These are phyloP conservation scores for Aspergillus sp. DNA, from an alignment of 2,329 filamentous ascomycete genomes.

Conservation along the genomic window DNA sequence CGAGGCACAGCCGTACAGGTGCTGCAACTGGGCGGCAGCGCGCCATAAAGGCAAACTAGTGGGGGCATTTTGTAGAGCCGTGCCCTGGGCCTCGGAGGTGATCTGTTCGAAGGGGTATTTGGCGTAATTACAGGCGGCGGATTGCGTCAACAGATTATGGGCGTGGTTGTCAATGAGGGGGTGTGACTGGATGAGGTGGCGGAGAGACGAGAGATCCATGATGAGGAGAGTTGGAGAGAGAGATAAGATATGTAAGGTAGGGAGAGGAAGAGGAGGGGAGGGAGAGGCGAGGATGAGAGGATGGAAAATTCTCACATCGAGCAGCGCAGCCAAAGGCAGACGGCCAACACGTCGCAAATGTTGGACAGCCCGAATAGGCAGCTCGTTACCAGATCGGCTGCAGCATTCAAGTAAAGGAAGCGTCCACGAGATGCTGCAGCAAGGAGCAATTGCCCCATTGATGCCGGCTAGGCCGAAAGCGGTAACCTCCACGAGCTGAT, in stretches of 20 bases:
- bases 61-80: slow-evolving; percentile 62
- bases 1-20: slow-evolving; percentile 61
- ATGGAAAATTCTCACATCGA: neutral
- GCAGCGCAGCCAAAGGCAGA: neutral
- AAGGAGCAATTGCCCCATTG: neutral
- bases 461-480: slow-evolving; percentile 1
- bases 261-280: neutral
- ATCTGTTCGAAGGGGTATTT: slow-evolving; percentile 59
- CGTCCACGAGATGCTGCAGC: neutral
- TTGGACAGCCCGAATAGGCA: slow-evolving; percentile 4
- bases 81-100: slow-evolving; percentile 69
- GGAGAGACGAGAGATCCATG: slow-evolving; percentile 34
- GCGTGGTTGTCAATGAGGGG: slow-evolving; percentile 51
- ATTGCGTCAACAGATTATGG: slow-evolving; percentile 42
- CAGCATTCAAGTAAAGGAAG: neutral
- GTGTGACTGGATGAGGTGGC: slow-evolving; percentile 37
- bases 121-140: slow-evolving; percentile 32
- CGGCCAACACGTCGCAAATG: neutral
- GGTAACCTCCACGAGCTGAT: slow-evolving; percentile 21
- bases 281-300: neutral
- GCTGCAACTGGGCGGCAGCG: slow-evolving; percentile 66
- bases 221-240: slow-evolving; percentile 3
- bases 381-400: neutral
- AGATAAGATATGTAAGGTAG: neutral
- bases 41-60: slow-evolving; percentile 69